Evolutionary conservation across 495 filamentous ascomycete genomes (phyloP), one percentile per base, ranked within the genome.

Genomic region (Lichina pygmaea): DNA sequence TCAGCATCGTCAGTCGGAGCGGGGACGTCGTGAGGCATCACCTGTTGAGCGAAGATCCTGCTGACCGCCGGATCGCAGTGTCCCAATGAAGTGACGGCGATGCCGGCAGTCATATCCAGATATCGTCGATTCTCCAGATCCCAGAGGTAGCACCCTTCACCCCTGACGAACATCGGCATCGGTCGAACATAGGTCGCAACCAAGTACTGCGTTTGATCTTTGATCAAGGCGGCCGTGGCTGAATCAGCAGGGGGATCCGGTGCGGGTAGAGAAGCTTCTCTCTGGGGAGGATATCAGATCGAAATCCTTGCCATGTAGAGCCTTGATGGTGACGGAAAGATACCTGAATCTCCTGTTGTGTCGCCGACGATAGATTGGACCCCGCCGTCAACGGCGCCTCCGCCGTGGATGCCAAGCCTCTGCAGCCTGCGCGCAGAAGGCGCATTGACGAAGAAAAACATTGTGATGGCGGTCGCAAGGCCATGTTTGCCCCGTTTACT

Each of bases 171-270:
- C 59, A 94, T 73, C 7, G 81, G 82, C 36, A 76, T 66, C n/a
- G 89, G 86, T 34, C 89, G 78, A 44, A 81, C 76, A 59, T 97
- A 97, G 41, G 89, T 97, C 16, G 82, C 74, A 6, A 97, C 80
- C 85, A 97, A 93, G 62, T 70, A 93, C 0, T 78, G 77, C 9
- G 73, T 62, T 45, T 83, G 74, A 37, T 78, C 70, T 24, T 70
- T 63, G 47, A 92, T 66, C 41, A 93, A 66, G 17, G 72, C 67
- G n/a, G 71, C 66, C 42, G 81, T 85, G 46, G 68, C 57, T 13
- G 86, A 93, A 58, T 92, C 79, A 4, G 68, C 48, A 0, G 75
- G 51, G 9, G 89, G 89, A 57, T 97, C 89, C 17, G 80, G 67
- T 49, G 78, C 81, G 3, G 81, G 67, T 11, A 91, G 58, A 30